Evolutionary conservation across 495 filamentous ascomycete genomes (phyloP).

Genomic region (Apiosordaria backusii): DNA sequence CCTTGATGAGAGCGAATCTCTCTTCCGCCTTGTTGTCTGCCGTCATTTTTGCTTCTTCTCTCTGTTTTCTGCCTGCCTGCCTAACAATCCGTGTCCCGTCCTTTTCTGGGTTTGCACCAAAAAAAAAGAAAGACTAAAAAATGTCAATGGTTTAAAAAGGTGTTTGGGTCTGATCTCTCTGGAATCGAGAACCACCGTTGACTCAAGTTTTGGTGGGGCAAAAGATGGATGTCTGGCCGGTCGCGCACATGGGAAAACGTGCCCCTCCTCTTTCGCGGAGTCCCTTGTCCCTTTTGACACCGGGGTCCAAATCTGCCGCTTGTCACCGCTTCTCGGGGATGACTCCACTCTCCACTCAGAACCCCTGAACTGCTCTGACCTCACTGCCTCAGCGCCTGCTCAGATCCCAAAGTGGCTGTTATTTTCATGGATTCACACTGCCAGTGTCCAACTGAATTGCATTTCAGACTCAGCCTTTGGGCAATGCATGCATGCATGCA

Average conservation of each 20-base stretch:
- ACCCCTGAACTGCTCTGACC: neutral
- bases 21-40: slow-evolving; percentile 10
- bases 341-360: slow-evolving; percentile 6
- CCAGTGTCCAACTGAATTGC: neutral
- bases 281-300: neutral
- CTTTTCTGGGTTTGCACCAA: neutral
- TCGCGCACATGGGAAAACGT: too few relatives aligned
- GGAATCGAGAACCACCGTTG: neutral
- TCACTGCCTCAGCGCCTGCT: neutral
- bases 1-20: slow-evolving; percentile 60
- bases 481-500: neutral
- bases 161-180: neutral
- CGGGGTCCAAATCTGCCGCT: slow-evolving; percentile 6
- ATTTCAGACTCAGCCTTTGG: neutral
- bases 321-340: slow-evolving; percentile 7
- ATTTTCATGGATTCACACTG: neutral
- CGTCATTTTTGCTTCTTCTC: slow-evolving; percentile 13
- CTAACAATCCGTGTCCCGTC: neutral
- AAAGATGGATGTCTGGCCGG: neutral
- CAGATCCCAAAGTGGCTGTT: neutral
- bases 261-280: neutral
- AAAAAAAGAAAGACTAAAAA: neutral
- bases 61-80: neutral
- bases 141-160: neutral
- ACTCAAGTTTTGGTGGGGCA: slow-evolving; percentile 6